phyloP scores from a whole-genome alignment of 805 yeast genomes.

The Starmerella kuoi region DNA sequence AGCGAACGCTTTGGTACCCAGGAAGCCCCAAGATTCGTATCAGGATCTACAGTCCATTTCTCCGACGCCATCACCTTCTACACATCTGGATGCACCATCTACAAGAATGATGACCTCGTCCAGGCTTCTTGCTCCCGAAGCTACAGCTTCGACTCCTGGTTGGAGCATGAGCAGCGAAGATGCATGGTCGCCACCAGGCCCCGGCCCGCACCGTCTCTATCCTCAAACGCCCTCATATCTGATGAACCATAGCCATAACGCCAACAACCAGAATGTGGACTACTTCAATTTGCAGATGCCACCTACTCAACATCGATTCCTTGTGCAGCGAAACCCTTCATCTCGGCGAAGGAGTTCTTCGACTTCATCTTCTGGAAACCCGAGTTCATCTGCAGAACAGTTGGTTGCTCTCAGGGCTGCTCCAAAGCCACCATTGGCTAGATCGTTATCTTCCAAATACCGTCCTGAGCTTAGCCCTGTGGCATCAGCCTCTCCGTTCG shows the following conservation, averaged over 20 bases:
- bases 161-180: conserved; percentile 18
- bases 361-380: background rate
- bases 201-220: conserved; percentile 25
- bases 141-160: conserved; percentile 11
- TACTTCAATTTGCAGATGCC: conserved; percentile 16
- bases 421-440: conserved; percentile 32
- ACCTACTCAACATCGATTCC: background rate
- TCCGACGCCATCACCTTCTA: too few species aligned
- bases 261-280: conserved; percentile 8
- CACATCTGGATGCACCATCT: too few species aligned
- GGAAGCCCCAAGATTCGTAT: too few species aligned
- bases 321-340: background rate
- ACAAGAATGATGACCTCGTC: background rate
- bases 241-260: conserved; percentile 33
- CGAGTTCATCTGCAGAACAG: conserved; percentile 24
- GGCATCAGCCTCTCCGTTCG: conserved; percentile 5
- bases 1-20: too few species aligned
- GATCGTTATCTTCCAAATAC: conserved; percentile 22
- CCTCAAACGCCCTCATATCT: conserved; percentile 63
- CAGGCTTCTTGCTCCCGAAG: too few species aligned
- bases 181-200: conserved; percentile 13
- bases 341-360: background rate
- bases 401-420: conserved; percentile 55
- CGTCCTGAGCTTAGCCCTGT: conserved; percentile 25
- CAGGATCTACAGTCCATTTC: too few species aligned